Percentiles rank a stretch among this genome's conserved stretches.
Evolutionary conservation across 305 asterid species (phyloP).

Genomic region (Plantago coronopus): DNA sequence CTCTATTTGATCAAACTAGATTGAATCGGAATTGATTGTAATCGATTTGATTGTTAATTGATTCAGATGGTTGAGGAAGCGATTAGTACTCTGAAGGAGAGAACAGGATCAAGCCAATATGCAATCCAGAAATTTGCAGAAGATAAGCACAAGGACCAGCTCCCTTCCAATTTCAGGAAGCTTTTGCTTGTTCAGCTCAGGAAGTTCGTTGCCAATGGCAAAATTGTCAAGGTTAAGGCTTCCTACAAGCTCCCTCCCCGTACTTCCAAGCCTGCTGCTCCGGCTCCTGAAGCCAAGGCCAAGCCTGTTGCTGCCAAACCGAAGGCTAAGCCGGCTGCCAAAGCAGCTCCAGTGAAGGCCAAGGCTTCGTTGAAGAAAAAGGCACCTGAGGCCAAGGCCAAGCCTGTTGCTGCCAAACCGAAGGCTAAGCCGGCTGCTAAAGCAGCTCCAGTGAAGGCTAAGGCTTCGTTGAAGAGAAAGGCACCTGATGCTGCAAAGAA

Average conservation of each 20-base stretch:
- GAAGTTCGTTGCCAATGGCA: conserved; percentile 60
- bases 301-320: conserved; percentile 17
- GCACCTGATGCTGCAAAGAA: conserved; percentile 7
- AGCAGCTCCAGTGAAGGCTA: conserved; percentile 35
- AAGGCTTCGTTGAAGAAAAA: too few relatives aligned
- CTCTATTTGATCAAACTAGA: neutral
- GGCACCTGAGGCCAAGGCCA: conserved; percentile 36
- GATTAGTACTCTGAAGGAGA: conserved; percentile 59
- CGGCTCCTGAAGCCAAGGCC: conserved; percentile 40
- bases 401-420: conserved; percentile 19
- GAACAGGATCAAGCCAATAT: conserved; percentile 77
- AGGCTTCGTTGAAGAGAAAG: conserved; percentile 24
- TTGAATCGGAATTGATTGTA: conserved; percentile 22
- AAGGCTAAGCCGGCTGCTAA: conserved; percentile 32
- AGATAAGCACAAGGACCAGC: conserved; percentile 63
- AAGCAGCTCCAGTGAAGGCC: conserved; percentile 19
- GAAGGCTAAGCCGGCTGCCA: conserved; percentile 31
- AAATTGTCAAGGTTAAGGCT: conserved; percentile 61
- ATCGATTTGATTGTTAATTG: neutral
- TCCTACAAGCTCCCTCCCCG: conserved; percentile 70
- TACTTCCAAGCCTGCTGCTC: conserved; percentile 30
- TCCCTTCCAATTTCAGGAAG: conserved; percentile 49
- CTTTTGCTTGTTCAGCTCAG: conserved; percentile 66
- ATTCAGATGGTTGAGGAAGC: conserved; percentile 78
- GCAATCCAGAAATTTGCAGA: conserved; percentile 75